Evolutionary conservation across 73 alveolate genomes (phyloP).

Genomic region (Paramecium primaurelia): DNA sequence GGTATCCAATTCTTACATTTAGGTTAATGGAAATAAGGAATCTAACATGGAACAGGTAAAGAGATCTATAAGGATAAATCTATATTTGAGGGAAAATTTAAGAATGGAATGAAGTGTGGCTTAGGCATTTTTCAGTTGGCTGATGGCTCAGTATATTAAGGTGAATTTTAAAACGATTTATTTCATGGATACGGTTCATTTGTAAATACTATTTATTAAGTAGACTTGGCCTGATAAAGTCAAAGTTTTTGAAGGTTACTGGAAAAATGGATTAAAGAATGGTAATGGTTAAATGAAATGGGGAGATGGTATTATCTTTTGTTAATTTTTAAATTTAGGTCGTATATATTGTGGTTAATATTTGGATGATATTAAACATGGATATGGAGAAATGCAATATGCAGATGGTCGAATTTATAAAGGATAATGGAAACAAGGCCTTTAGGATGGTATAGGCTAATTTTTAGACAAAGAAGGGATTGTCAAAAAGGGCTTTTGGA

Average conservation of each 20-base stretch:
- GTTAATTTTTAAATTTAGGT: neutral
- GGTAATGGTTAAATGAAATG: slow-evolving; percentile 54
- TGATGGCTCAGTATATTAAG: slow-evolving; percentile 37
- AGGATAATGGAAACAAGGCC: neutral
- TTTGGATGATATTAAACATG: neutral
- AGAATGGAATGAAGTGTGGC: slow-evolving; percentile 34
- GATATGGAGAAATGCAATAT: slow-evolving; percentile 37
- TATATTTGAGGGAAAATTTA: slow-evolving; percentile 17
- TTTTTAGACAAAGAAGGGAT: slow-evolving; percentile 18
- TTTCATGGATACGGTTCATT: slow-evolving; percentile 62
- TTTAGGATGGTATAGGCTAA: neutral
- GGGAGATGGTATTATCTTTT: neutral
- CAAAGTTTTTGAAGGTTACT: slow-evolving; percentile 51
- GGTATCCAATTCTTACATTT: neutral
- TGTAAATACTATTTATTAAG: slow-evolving; percentile 6
- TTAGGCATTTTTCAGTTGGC: neutral
- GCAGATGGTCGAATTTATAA: slow-evolving; percentile 5
- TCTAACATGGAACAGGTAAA: neutral
- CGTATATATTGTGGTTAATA: neutral
- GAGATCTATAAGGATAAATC: neutral
- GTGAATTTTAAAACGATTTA: neutral
- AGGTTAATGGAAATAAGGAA: neutral
- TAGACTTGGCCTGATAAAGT: neutral
- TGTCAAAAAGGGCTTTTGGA: neutral
- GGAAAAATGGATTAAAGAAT: slow-evolving; percentile 44